A percentile compares a stretch with the other conserved stretches of the same genome.
These are phyloP conservation scores for Globisporangium takayamanum DNA, from an alignment of 352 stramenopile species.

Conservation along the genomic window DNA sequence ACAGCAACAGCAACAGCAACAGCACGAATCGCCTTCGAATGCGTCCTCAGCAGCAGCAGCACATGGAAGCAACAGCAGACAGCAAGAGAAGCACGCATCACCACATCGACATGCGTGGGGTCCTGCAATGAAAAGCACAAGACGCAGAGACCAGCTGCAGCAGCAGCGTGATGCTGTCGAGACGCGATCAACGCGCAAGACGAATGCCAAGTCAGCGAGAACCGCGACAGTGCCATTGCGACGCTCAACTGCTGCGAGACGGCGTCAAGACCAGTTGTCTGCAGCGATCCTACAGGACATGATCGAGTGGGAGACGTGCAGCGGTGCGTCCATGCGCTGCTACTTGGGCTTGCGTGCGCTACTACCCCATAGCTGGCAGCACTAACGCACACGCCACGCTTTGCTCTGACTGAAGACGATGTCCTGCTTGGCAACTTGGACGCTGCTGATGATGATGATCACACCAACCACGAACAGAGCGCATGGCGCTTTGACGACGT, in stretches of 20 bases:
- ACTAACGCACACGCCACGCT: not conserved
- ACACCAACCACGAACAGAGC: slow-evolving; percentile 10
- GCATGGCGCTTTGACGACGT: slow-evolving; percentile 57
- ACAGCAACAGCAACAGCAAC: slow-evolving; percentile 2
- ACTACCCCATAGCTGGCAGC: not conserved
- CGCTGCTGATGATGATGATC: slow-evolving; percentile 1
- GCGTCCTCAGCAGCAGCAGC: not conserved
- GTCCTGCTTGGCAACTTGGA: slow-evolving; percentile 21
- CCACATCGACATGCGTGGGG: slow-evolving; percentile 20
- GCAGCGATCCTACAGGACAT: slow-evolving; percentile 28
- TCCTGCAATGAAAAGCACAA: not conserved
- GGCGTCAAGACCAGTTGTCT: not conserved
- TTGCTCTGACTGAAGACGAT: slow-evolving; percentile 15
- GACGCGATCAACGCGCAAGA: too few species aligned
- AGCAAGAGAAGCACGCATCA: not conserved
- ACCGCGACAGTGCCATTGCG: not conserved
- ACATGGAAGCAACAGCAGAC: not conserved
- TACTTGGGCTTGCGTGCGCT: not conserved
- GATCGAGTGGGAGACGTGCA: slow-evolving; percentile 58
- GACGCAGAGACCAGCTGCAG: too few species aligned
- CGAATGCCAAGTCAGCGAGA: not conserved
- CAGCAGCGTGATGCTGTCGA: too few species aligned
- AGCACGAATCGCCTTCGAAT: not conserved
- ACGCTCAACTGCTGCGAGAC: not conserved
- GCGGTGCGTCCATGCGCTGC: slow-evolving; percentile 26